Evolutionary conservation across 768 basidiomycete genomes (phyloP), one percentile per base, ranked within the genome.

Genomic region (Kwoniella europaea): DNA sequence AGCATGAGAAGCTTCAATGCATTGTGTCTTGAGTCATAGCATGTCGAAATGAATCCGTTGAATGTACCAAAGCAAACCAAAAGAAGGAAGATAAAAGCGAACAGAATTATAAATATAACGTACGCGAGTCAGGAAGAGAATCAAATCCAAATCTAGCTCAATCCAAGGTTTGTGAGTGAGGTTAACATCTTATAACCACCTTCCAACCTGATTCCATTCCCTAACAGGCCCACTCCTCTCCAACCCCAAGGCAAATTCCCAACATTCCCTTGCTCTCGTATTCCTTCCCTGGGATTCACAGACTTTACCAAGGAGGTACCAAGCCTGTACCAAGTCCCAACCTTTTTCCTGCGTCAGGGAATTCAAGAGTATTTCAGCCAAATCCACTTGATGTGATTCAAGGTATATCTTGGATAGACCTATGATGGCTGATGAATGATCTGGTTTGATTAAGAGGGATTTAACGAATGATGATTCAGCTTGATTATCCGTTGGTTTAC

Each of bases 281-380:
- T 60, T 63, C 24, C 87, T 88, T 62, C 90, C 87, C 77, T 92
- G 92, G 74, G 90, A 79, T 59, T 90, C 89, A 77, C 91, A 91
- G 24, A 90, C 91, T 77, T 90, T 92, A 6, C 90, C 92, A 15
- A 98, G 87, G 81, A 90, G 92, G 82, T 91, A 96, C 96, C 96
- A 99, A 27, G 92, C 95, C 82, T 98, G 96, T 0, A 94, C 89
- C 1, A 91, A 88, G 81, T 97, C 91, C 94, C 94, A 98, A 10
- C 91, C 94, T 0, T 86, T 85, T 0, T 91, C 92, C 52, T 89
- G 88, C 0, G 93, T 92, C 59, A 94, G 79, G 72, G 91, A 89
- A 1, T 88, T 88, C 29, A 98, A 86, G 76, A 95, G 85, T 2
- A 91, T 91, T 4, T 92, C 93, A 0, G 92, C 92, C 50, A 97